Evolutionary conservation across 331 rosid species (phyloP), one percentile per base, ranked within the genome.

Genomic region (Stylosanthes scabra): DNA sequence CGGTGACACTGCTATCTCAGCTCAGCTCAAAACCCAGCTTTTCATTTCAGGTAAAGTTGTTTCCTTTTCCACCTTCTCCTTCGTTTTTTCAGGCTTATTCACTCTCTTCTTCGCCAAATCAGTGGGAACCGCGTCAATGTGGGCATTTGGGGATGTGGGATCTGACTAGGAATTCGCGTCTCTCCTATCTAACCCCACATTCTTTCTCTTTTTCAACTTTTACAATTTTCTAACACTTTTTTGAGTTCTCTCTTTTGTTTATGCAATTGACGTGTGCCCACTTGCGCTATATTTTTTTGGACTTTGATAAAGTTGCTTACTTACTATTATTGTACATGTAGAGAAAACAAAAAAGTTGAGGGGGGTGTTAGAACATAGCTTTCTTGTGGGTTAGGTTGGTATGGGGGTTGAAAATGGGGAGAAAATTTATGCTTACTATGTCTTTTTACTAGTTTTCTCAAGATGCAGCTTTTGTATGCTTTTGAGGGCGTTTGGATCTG

Each of bases 401-500:
- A 6, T 41, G 46, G 46, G 46, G 46, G 46, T 41, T 41, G 46
- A 41, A 41, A 41, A 41, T 40, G 10, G 61, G 46, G 28, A 68
- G 59, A 70, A 70, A 57, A 4, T 54, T 31, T 54, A 54, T 49
- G 61, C 55, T 64, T 66, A 71, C 57, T 8, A 58, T 72, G 63
- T 34, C 75, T 60, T 72, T 77, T 76, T n/a, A 59, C 68, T 71
- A 70, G 58, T 74, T 62, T 78, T 81, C 59, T 13, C 14, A 52
- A 60, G 78, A 56, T 65, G 71, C 72, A 49, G 41, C 29, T 59
- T 73, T 75, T 78, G 37, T 44, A 50, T 75, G 28, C 77, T 80
- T 80, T 83, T 80, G 42, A 50, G 72, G 72, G 83, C 78, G 77
- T 82, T 81, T 86, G 89, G 94, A 88, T 86, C 86, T 86, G 78